These are phyloP conservation scores for Agaricales sp. DNA, from an alignment of 1,284 basidiomycete species.

Conservation along the genomic window DNA sequence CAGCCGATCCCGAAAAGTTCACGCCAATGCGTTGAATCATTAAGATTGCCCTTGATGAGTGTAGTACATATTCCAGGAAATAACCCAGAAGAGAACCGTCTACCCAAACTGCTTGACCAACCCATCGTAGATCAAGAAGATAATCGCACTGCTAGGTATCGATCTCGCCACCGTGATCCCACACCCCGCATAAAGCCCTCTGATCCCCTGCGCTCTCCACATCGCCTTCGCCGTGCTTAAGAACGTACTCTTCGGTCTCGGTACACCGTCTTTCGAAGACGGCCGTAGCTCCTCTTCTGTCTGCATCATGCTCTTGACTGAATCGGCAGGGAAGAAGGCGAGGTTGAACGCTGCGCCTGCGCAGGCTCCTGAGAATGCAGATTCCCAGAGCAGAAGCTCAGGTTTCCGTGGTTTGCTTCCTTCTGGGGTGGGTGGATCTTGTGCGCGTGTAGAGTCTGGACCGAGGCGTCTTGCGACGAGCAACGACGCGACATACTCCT, in stretches of 20 bases:
- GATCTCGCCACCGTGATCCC: slow-evolving; percentile 78
- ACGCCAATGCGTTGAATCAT: too few relatives aligned
- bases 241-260: slow-evolving; percentile 36
- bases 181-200: slow-evolving; percentile 79
- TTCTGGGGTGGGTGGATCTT: neutral
- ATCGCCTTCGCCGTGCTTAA: slow-evolving; percentile 58
- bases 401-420: too few relatives aligned
- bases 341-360: slow-evolving; percentile 81
- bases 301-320: slow-evolving; percentile 84
- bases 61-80: too few relatives aligned
- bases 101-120: slow-evolving; percentile 43
- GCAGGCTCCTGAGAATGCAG: slow-evolving; percentile 68
- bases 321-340: slow-evolving; percentile 78
- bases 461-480: slow-evolving; percentile 34
- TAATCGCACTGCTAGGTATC: slow-evolving; percentile 76
- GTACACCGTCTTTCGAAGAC: slow-evolving; percentile 10
- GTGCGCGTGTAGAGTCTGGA: neutral
- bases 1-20: too few relatives aligned
- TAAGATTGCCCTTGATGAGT: too few relatives aligned
- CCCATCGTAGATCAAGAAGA: slow-evolving; percentile 76
- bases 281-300: slow-evolving; percentile 71
- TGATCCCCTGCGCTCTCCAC: slow-evolving; percentile 62
- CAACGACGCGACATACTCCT: slow-evolving; percentile 59
- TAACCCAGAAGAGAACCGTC: too few relatives aligned
- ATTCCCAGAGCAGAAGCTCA: slow-evolving; percentile 66